A percentile compares a stretch with the other conserved stretches of the same genome.
phyloP scores from a whole-genome alignment of 352 stramenopile genomes.

The Phytophthora sp. region DNA sequence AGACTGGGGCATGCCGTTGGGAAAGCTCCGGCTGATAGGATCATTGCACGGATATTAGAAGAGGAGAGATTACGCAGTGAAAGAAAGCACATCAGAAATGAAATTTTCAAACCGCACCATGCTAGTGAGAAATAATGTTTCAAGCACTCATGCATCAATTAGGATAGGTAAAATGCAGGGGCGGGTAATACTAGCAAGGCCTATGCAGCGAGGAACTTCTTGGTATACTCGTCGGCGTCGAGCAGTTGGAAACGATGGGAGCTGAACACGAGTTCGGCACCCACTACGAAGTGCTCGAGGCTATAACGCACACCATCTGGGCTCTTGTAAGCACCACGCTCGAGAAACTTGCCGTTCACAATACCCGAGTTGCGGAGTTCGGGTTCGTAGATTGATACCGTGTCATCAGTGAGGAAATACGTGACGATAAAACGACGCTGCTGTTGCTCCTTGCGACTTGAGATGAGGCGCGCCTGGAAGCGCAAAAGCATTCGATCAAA shows the following conservation, averaged over 20 bases:
- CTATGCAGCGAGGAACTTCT: slow-evolving; percentile 75
- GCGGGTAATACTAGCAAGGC: not conserved
- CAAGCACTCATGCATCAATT: too few relatives aligned
- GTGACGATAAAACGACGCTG: slow-evolving; percentile 83
- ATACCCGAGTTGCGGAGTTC: slow-evolving; percentile 81
- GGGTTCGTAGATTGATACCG: slow-evolving; percentile 75
- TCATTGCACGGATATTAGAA: too few relatives aligned
- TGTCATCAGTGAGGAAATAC: slow-evolving; percentile 87
- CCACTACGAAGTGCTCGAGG: slow-evolving; percentile 66
- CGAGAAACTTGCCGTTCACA: slow-evolving; percentile 87
- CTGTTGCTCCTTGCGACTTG: slow-evolving; percentile 75
- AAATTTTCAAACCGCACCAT: too few relatives aligned
- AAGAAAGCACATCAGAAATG: too few relatives aligned
- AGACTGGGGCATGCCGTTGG: slow-evolving; percentile 45
- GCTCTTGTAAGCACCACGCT: slow-evolving; percentile 76
- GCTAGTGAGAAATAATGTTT: too few relatives aligned
- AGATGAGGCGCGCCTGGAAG: slow-evolving; percentile 75
- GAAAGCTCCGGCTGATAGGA: too few relatives aligned
- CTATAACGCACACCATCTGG: slow-evolving; percentile 60
- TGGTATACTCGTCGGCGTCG: slow-evolving; percentile 85
- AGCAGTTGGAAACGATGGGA: slow-evolving; percentile 79
- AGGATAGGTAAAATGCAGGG: too few relatives aligned
- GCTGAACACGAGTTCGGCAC: slow-evolving; percentile 65
- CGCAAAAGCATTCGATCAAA: slow-evolving; percentile 83
- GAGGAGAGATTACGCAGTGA: too few relatives aligned